These are phyloP conservation scores for Puya raimondii DNA, from an alignment of 176 grass and related monocot species.

Conservation along the genomic window DNA sequence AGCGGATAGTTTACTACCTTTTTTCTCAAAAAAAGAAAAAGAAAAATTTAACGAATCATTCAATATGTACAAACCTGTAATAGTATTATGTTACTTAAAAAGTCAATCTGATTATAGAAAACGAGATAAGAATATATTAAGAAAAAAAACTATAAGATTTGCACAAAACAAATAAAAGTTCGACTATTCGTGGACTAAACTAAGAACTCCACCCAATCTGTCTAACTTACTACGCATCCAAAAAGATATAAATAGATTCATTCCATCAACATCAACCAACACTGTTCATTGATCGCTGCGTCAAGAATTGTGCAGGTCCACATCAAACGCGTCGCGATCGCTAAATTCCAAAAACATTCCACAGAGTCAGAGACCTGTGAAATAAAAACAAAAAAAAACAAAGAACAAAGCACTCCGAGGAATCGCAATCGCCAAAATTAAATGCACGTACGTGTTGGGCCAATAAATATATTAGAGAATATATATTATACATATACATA, in stretches of 20 bases:
- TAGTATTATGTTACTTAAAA: too few species aligned
- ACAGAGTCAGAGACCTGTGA: background rate
- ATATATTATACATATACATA: too few species aligned
- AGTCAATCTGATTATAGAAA: too few species aligned
- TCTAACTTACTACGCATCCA: background rate
- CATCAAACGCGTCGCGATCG: background rate
- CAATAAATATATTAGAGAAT: too few species aligned
- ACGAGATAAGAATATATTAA: too few species aligned
- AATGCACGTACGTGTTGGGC: too few species aligned
- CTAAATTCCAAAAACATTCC: background rate
- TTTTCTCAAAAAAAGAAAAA: too few species aligned
- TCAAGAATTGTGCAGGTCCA: background rate
- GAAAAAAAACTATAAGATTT: too few species aligned
- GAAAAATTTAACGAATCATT: too few species aligned
- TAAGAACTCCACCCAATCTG: background rate
- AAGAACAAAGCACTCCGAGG: background rate
- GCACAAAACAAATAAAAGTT: too few species aligned
- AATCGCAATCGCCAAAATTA: background rate
- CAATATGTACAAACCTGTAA: too few species aligned
- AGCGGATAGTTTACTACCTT: too few species aligned
- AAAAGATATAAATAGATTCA: background rate
- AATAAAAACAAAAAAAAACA: background rate
- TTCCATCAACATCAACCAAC: background rate
- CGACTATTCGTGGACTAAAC: background rate
- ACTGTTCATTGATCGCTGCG: background rate